A percentile compares a stretch with the other conserved stretches of the same genome.
phyloP scores from a whole-genome alignment of 768 basidiomycete genomes.

The Tephrocybe sp. region DNA sequence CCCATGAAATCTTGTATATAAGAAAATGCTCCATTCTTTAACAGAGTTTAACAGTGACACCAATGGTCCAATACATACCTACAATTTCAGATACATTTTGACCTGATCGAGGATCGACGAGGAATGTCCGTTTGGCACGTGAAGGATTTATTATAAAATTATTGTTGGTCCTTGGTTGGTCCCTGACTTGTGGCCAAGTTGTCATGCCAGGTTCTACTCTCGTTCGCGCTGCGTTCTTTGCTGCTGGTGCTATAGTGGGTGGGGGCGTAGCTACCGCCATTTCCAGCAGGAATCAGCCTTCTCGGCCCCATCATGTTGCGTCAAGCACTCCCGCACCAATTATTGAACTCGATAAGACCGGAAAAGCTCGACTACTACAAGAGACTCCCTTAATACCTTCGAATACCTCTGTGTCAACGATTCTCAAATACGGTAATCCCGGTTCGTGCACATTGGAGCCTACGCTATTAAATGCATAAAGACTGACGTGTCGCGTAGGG shows the following conservation, averaged over 20 bases:
- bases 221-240: conserved; percentile 71
- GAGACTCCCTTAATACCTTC: conserved; percentile 29
- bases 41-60: too few species aligned
- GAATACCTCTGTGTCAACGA: conserved; percentile 24
- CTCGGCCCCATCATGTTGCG: conserved; percentile 9
- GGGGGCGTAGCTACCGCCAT: conserved; percentile 65
- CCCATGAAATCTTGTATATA: conserved; percentile 21
- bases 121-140: too few species aligned
- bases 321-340: conserved; percentile 32
- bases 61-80: neutral
- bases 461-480: too few species aligned
- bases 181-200: neutral
- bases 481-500: conserved; percentile 43
- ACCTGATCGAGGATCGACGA: too few species aligned
- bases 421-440: conserved; percentile 80
- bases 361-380: conserved; percentile 42
- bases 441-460: too few species aligned
- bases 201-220: conserved; percentile 37
- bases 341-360: conserved; percentile 44
- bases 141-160: too few species aligned
- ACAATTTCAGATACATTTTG: neutral
- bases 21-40: too few species aligned
- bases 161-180: neutral
- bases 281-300: conserved; percentile 28
- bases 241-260: conserved; percentile 79